Conservation (phyloP, 768 basidiomycete genomes). For the Hysterangium stoloniferum region DNA sequence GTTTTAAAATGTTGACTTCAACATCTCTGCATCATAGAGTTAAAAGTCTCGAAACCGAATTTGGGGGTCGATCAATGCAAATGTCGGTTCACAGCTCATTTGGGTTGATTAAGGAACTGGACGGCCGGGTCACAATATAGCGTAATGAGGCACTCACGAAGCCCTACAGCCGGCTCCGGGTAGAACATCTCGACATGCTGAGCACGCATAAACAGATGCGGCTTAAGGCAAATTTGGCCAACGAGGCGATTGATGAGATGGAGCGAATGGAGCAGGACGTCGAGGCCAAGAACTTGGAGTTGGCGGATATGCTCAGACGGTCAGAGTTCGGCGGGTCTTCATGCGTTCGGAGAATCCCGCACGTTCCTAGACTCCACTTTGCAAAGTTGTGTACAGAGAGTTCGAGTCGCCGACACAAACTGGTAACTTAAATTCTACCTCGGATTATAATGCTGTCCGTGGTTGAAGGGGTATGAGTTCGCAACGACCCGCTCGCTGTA, state of each 20-base stretch:
- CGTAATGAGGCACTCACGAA: constrained; percentile 96
- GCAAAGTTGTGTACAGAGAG: constrained; percentile 93
- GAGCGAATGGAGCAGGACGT: constrained; percentile 97
- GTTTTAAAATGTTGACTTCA: too few species aligned
- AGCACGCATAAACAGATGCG: constrained; percentile 96
- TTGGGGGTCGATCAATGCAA: constrained; percentile 62
- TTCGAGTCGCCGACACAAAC: constrained; percentile 92
- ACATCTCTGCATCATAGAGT: constrained; percentile 98
- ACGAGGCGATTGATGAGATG: constrained; percentile 97
- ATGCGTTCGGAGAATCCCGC: constrained; percentile 5
- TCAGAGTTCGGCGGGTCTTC: constrained; percentile 55
- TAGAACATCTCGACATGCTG: constrained; percentile 95
- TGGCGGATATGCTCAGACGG: constrained; percentile 99
- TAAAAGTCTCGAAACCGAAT: constrained; percentile 89
- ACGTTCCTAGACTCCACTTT: constrained; percentile 77
- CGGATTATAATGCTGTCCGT: constrained; percentile 96
- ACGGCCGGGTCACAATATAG: constrained; percentile 95
- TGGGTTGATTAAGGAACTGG: constrained; percentile 91
- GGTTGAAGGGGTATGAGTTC: constrained; percentile 98
- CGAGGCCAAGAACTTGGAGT: constrained; percentile 96
- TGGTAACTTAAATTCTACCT: constrained; percentile 92
- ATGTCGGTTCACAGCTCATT: constrained; percentile 75
- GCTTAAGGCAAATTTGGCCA: constrained; percentile 95
- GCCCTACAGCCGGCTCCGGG: constrained; percentile 94
- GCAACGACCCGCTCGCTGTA: constrained; percentile 91